These are phyloP conservation scores for Immersiella caudata DNA, from an alignment of 495 filamentous ascomycete genomes.

Conservation along the genomic window DNA sequence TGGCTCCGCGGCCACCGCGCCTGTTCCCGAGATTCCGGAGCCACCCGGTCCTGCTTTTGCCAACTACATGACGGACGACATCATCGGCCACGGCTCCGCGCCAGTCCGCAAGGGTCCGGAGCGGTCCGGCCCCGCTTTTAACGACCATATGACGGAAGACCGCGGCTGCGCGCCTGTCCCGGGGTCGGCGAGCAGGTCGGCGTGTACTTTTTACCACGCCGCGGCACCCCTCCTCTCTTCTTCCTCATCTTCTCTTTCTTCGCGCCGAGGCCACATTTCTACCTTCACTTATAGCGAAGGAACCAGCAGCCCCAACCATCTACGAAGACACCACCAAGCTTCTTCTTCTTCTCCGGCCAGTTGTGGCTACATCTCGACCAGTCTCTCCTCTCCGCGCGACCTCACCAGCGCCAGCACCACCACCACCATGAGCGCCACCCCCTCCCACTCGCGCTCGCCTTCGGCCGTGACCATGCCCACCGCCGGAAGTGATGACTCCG, in stretches of 20 bases:
- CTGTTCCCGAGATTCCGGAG: not conserved
- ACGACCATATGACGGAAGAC: not conserved
- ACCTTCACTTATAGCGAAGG: not conserved
- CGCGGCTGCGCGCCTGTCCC: not conserved
- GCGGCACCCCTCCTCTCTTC: not conserved
- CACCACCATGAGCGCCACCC: not conserved
- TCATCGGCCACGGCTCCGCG: not conserved
- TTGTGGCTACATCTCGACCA: not conserved
- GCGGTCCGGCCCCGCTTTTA: not conserved
- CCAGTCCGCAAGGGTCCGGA: not conserved
- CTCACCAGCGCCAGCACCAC: not conserved
- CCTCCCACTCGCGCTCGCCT: not conserved
- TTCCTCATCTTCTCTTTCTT: not conserved
- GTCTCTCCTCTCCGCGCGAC: not conserved
- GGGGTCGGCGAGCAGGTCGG: not conserved
- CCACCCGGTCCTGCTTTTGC: not conserved
- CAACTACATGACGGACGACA: not conserved
- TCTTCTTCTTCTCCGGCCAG: constrained; percentile 1
- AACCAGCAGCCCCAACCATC: not conserved
- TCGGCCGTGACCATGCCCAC: not conserved
- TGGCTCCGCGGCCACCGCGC: not conserved
- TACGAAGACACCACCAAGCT: not conserved
- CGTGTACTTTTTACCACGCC: not conserved
- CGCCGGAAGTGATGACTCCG: not conserved
- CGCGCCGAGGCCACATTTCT: not conserved